Evolutionary conservation across 768 basidiomycete genomes (phyloP).

Genomic region (Multifurca ochricompacta): DNA sequence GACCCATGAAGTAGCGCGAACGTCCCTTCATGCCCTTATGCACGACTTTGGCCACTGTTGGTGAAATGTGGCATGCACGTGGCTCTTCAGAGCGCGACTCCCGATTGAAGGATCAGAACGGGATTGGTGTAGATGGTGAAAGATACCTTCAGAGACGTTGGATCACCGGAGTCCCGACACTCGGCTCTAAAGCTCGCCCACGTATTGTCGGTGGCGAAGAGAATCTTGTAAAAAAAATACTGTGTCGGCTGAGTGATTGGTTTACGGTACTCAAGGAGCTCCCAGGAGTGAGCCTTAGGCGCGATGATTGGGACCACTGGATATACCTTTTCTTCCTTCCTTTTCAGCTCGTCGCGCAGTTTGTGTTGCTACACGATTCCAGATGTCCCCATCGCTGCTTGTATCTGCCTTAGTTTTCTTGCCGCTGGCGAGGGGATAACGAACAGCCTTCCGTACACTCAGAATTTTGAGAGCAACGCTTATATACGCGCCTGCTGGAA

Average conservation of each 20-base stretch:
- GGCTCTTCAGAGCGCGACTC: not conserved
- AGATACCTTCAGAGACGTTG: conserved; percentile 14
- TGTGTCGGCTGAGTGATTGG: conserved; percentile 53
- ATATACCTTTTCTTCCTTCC: conserved; percentile 70
- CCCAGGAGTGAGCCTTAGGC: conserved; percentile 45
- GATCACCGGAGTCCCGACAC: conserved; percentile 1
- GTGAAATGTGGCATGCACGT: not conserved
- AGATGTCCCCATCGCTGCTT: conserved; percentile 55
- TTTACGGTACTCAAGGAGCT: conserved; percentile 50
- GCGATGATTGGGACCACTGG: conserved; percentile 44
- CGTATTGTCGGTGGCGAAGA: conserved; percentile 37
- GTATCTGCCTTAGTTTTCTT: conserved; percentile 71
- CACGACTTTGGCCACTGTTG: not conserved
- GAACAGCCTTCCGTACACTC: conserved; percentile 39
- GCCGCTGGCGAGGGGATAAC: conserved; percentile 65
- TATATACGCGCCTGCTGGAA: not conserved
- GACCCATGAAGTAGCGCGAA: not conserved
- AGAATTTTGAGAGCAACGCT: not conserved
- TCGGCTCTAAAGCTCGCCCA: conserved; percentile 27
- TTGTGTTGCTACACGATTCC: conserved; percentile 60
- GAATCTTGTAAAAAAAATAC: conserved; percentile 51
- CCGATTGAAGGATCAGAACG: too few species aligned
- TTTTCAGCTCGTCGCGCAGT: conserved; percentile 59
- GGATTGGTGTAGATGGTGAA: not conserved
- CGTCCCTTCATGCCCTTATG: not conserved